Base-by-base conservation (phyloP, 345 rosid genomes). In the Hibiscus trionum region DNA sequence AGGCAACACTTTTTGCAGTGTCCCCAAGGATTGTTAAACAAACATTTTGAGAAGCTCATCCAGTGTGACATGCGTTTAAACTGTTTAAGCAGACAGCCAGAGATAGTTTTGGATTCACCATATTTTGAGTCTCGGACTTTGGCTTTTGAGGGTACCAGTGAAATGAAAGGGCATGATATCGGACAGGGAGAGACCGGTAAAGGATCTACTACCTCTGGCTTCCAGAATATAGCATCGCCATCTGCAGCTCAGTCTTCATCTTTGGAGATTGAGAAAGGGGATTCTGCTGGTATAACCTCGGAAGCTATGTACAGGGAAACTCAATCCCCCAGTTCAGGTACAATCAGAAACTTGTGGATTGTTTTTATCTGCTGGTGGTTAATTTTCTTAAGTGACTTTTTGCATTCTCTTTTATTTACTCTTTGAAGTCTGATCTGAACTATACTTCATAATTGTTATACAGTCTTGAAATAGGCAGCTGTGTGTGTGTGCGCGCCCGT, bases 1-100 rank as follows among this genome's bases (percentile, higher is more conserved):
- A 96, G 99, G 88, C 87, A 85, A 76, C 99, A 96, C 82, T 93
- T 87, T 88, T 87, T 96, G 85, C 94, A 91, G 79, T 93, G 93
- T 79, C 88, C 90, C 60, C 96, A 82, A 80, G 98, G 98, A 76
- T 79, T 93, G 71, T 77, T 96, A 77, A 87, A 83, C 85, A 93
- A 84, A 64, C 99, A 95, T 85, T 89, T 90, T n/a, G 98, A 96
- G 73, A 96, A 96, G 84, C 96, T 96, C 27, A 89, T 96, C 75
- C 99, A 96, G 66, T 96, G 99, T 77, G 97, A 93, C 78, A 78
- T 83, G 87, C 91, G 96, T 12, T 83, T 96, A 75, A 87, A 85
- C 79, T 88, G 85, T 73, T 77, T 96, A 76, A 93, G 99, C 83
- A 85, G 47, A 73, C 93, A 89, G 81, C 93, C 90, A 0, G 96